Evolutionary conservation across 1,139 yeast genomes (phyloP).

Genomic region (Groenewaldozyma sp.): DNA sequence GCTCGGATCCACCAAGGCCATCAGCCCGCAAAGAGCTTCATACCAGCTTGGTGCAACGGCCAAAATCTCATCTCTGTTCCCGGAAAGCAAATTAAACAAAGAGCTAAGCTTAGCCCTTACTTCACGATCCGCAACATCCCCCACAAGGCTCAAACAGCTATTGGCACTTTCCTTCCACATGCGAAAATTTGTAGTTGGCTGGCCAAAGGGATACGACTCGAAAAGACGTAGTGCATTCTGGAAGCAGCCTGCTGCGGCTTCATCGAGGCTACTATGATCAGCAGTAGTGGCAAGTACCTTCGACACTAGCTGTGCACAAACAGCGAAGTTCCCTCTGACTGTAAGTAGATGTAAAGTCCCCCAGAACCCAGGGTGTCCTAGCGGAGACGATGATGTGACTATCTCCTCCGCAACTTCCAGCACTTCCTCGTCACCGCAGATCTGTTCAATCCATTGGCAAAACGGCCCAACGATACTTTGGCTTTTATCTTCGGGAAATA

Average conservation of each 20-base stretch:
- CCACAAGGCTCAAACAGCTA: conserved; percentile 11
- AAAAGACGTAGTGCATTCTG: conserved; percentile 15
- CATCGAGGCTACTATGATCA: conserved; percentile 3
- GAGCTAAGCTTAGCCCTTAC: conserved; percentile 12
- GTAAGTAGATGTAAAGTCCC: conserved; percentile 47
- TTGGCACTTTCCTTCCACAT: conserved; percentile 20
- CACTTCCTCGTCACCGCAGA: not conserved
- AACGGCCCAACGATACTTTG: not conserved
- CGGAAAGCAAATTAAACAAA: conserved; percentile 31
- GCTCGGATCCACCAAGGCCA: conserved; percentile 55
- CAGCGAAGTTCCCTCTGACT: conserved; percentile 57
- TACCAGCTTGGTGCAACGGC: conserved; percentile 54
- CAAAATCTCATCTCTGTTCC: conserved; percentile 45
- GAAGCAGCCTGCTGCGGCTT: conserved; percentile 14
- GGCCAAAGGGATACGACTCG: conserved; percentile 15
- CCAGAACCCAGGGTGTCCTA: conserved; percentile 56
- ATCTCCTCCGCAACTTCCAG: not conserved
- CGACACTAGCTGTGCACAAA: conserved; percentile 21
- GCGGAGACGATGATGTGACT: conserved; percentile 30
- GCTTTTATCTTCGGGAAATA: not conserved
- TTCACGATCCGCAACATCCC: conserved; percentile 10
- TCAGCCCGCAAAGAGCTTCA: conserved; percentile 55
- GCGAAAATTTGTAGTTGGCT: conserved; percentile 14
- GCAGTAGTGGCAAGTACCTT: not conserved
- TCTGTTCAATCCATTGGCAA: not conserved